Evolutionary conservation across 257 asterid species (phyloP), one percentile per base, ranked within the genome.

Genomic region (Capsicum baccatum): DNA sequence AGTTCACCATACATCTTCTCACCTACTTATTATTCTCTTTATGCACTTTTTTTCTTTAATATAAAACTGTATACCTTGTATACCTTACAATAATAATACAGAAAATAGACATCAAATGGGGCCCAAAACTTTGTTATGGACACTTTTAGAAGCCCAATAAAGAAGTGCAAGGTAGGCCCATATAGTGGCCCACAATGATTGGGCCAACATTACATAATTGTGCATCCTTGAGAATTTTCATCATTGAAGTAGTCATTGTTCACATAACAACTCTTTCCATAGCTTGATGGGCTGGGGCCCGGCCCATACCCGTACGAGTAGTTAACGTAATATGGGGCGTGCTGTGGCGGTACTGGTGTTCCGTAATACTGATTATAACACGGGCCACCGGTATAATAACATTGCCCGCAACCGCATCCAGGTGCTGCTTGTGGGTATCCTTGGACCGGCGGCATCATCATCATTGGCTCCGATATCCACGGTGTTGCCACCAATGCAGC

Each of bases 171-270:
- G 52, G 63, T 52, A 76, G 81, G 81, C 62, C 81, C 56, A 42
- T 8, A 14, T 37, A 9, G 26, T 42, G 1, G 0, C 57, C 79
- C 60, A 76, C 21, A 76, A 50, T 76, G 47, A 76, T 76, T 15
- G 54, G 63, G 21, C 19, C 14, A 47, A 19, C 62, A 73, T 88
- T 84, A 93, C 97, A 91, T 91, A 85, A 93, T 87, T 19, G 90
- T 85, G 85, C 97, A 93, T 6, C 84, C 83, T 73, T 83, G 84
- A 15, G 92, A 89, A 42, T 92, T 90, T 35, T 93, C 97, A 17
- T 93, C 97, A 66, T 88, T 86, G 6, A 89, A 89, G 73, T 88
- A 91, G 48, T 90, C 95, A 33, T 90, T 83, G 81, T 69, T 79
- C 60, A 85, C 91, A 9, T 84, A 85, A 84, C 87, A 86, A 0